Base-by-base conservation (phyloP, 257 asterid genomes). In the Fraxinus americana region DNA sequence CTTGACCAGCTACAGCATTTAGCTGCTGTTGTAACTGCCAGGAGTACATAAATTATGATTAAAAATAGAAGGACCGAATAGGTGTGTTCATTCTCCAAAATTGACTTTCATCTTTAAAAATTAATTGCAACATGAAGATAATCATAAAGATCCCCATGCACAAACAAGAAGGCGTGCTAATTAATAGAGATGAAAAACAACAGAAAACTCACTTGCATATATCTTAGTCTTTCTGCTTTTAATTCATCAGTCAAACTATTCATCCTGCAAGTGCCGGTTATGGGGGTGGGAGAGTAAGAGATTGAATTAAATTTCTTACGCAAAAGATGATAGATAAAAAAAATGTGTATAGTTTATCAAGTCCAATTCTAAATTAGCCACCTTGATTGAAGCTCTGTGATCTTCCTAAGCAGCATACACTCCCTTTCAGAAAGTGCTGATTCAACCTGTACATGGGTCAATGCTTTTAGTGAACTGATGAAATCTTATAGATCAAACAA, bases 1-100 rank as follows among this genome's bases (percentile, higher is more conserved):
- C 93, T 69, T 81, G 86, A 25, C 85, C 80, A 36, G 99, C 73
- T 59, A 75, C 78, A 39, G 85, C 78, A 82, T 83, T 89, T 76
- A 96, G 67, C 79, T 84, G 90, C 77, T 90, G 95, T 83, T 96
- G 96, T 88, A 96, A 89, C 97, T 93, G 94, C 84, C 68, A 82
- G 80, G 48, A 86, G 79, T 41, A 74, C 67, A 70, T 71, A 63
- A 80, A 73, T 41, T 19, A 77, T 25, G 19, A 25, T 16, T 21
- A 59, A 59, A 21, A 59, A 59, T 23, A 21, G 29, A 21, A 21
- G 30, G 66, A 57, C 25, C n/a, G 29, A 6, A 57, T 2, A n/a
- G 14, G 32, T 12, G 12, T 8, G 67, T 59, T 59, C 29, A 25
- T 63, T 23, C 68, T 25, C 68, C 68, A 61, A 2, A 21, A 21